Evolutionary conservation across 768 basidiomycete species (phyloP).

Genomic region (Leccinum uliginosum): DNA sequence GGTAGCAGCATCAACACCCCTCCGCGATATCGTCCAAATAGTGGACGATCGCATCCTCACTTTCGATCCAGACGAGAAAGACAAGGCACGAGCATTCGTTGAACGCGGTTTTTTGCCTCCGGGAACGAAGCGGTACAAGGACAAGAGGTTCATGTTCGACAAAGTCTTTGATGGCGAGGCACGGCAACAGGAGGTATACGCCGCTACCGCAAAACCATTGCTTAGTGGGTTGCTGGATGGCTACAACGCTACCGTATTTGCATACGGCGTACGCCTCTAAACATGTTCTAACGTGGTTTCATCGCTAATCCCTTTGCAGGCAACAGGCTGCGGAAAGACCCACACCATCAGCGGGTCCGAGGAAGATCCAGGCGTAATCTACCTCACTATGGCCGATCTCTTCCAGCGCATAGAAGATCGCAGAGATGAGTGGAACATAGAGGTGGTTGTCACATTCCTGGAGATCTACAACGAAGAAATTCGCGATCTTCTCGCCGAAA

Average conservation of each 20-base stretch:
- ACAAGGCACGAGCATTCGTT: conserved; percentile 72
- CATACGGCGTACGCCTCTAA: conserved; percentile 79
- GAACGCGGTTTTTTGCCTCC: conserved; percentile 83
- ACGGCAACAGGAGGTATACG: conserved; percentile 83
- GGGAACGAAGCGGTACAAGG: conserved; percentile 91
- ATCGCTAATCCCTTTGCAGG: conserved; percentile 45
- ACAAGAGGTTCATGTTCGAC: conserved; percentile 97
- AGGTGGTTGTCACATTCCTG: conserved; percentile 91
- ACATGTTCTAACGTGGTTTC: not conserved
- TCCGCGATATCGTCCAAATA: conserved; percentile 80
- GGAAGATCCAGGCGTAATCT: conserved; percentile 87
- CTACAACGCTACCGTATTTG: conserved; percentile 96
- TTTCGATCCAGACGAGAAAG: conserved; percentile 93
- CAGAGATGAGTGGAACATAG: conserved; percentile 77
- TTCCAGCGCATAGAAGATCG: conserved; percentile 90
- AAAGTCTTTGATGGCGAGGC: conserved; percentile 81
- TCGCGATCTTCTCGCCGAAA: conserved; percentile 85
- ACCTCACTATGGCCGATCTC: conserved; percentile 95
- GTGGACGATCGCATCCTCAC: conserved; percentile 93
- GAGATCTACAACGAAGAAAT: conserved; percentile 99
- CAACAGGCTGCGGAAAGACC: conserved; percentile 99
- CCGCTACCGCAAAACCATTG: conserved; percentile 79
- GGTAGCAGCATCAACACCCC: conserved; percentile 48
- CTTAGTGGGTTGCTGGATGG: conserved; percentile 85
- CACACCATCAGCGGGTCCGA: conserved; percentile 97